A percentile compares a stretch with the other conserved stretches of the same genome.
phyloP scores from a whole-genome alignment of 2,329 filamentous ascomycete genomes.

The Exophiala bonariae region DNA sequence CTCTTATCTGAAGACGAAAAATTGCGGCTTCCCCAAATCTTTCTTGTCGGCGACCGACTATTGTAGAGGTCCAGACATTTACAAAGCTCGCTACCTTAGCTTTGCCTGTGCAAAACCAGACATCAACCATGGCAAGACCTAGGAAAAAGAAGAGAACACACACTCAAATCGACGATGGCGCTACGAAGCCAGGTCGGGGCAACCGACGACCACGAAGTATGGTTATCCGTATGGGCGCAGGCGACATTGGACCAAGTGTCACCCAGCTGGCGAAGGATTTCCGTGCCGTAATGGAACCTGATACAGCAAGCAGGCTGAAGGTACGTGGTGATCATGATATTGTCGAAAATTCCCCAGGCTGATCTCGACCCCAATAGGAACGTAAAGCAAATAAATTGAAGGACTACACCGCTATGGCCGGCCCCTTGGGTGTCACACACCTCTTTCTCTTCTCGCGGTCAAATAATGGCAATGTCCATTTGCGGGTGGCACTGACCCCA shows the following conservation, averaged over 20 bases:
- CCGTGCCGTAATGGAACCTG: conserved; percentile 90
- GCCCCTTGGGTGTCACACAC: conserved; percentile 89
- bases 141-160: conserved; percentile 90
- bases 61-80: no score
- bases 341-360: not conserved
- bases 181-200: conserved; percentile 60
- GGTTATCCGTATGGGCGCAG: conserved; percentile 95
- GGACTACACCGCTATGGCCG: conserved; percentile 95
- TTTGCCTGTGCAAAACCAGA: not conserved
- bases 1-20: no score
- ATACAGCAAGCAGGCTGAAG: conserved; percentile 84
- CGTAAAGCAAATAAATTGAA: conserved; percentile 81
- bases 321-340: conserved; percentile 32
- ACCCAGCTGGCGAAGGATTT: conserved; percentile 91
- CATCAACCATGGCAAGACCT: conserved; percentile 68
- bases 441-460: conserved; percentile 91
- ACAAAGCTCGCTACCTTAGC: no score
- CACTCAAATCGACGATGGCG: conserved; percentile 63
- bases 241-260: conserved; percentile 87
- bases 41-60: no score
- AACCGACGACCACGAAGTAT: conserved; percentile 84
- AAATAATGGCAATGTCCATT: conserved; percentile 84
- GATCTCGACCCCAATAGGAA: conserved; percentile 51
- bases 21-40: no score
- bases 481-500: conserved; percentile 83